A percentile compares a stretch with the other conserved stretches of the same genome.
These are phyloP conservation scores for Takakia lepidozioides DNA, from an alignment of 225 moss, liverwort and hornwort genomes.

Conservation along the genomic window DNA sequence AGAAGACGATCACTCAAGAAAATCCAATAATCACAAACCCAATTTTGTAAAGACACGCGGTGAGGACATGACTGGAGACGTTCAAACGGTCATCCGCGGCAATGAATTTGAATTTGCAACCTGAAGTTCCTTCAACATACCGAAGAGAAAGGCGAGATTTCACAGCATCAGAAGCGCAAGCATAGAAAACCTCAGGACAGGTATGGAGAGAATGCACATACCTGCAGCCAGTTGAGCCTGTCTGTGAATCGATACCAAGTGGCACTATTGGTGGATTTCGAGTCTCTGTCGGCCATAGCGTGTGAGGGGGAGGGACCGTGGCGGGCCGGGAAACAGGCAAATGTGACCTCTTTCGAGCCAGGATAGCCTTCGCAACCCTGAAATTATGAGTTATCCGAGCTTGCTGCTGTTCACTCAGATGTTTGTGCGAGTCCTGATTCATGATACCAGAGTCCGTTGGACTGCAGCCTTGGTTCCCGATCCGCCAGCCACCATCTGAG, in stretches of 20 bases:
- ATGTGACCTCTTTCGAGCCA: constrained; percentile 10
- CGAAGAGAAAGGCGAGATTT: neutral
- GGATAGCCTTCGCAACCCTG: constrained; percentile 14
- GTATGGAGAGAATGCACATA: neutral
- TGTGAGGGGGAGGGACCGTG: neutral
- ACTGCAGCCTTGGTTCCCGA: too few relatives aligned
- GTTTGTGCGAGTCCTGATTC: too few relatives aligned
- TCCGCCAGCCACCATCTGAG: too few relatives aligned
- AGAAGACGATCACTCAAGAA: neutral
- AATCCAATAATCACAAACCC: neutral
- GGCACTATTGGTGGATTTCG: constrained; percentile 1
- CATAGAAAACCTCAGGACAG: neutral
- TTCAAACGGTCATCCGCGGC: too few relatives aligned
- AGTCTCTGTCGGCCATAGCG: constrained; percentile 8
- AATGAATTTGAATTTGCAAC: neutral
- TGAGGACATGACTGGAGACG: too few relatives aligned
- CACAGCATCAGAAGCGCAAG: neutral
- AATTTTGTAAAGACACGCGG: too few relatives aligned
- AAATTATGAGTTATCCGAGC: constrained; percentile 15
- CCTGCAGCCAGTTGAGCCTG: neutral
- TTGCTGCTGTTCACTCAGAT: constrained; percentile 16
- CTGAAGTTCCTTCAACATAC: neutral
- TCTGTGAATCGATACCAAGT: neutral
- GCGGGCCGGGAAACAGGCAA: neutral
- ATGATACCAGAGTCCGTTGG: too few relatives aligned